Conservation (phyloP, 306 rosid species). For the Trifolium dubium region DNA sequence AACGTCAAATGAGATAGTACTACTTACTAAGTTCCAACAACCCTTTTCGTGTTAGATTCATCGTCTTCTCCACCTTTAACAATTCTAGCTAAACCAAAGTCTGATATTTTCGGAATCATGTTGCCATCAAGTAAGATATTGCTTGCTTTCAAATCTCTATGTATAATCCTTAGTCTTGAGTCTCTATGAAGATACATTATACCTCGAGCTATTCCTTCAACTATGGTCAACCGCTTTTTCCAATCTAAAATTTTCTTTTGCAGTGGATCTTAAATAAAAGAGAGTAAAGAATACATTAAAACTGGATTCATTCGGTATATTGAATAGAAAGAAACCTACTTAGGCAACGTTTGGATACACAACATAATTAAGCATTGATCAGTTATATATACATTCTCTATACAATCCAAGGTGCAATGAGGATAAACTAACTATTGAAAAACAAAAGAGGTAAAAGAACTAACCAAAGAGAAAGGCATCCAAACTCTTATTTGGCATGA, state of each 20-base stretch:
- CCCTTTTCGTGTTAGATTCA: conserved; percentile 45
- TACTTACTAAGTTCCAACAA: conserved; percentile 50
- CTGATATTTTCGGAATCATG: conserved; percentile 45
- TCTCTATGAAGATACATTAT: conserved; percentile 47
- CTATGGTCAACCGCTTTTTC: conserved; percentile 37
- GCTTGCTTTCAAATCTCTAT: conserved; percentile 50
- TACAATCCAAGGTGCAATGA: too few species aligned
- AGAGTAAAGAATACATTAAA: not conserved
- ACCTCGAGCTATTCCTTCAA: conserved; percentile 50
- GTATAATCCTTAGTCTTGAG: conserved; percentile 45
- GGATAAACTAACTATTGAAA: too few species aligned
- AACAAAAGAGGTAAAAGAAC: conserved; percentile 25
- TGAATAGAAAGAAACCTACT: too few species aligned
- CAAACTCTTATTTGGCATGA: conserved; percentile 58
- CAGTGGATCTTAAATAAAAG: conserved; percentile 27
- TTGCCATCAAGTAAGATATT: conserved; percentile 39
- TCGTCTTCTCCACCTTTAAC: conserved; percentile 37
- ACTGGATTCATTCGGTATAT: too few species aligned
- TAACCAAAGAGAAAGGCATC: conserved; percentile 55
- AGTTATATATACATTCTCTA: too few species aligned
- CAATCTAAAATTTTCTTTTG: conserved; percentile 34
- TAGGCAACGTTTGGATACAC: too few species aligned
- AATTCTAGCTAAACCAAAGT: conserved; percentile 50
- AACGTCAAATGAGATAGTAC: not conserved
- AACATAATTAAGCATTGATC: too few species aligned